Percentiles rank a stretch among this genome's conserved stretches.
phyloP scores from a whole-genome alignment of 2,329 filamentous ascomycete genomes.

The Microdochium trichocladiopsis region DNA sequence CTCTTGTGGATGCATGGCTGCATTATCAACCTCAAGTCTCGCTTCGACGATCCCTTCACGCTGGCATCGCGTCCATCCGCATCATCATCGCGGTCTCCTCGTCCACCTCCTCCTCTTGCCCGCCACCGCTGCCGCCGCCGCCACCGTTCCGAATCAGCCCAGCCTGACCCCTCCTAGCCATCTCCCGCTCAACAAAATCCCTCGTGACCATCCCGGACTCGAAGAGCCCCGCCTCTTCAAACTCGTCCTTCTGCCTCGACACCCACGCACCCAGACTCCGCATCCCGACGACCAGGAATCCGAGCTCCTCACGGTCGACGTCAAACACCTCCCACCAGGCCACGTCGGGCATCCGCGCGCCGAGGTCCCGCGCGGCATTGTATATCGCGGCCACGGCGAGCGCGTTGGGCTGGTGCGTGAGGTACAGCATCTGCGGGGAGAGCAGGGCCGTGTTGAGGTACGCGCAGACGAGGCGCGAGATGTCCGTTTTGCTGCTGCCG shows the following conservation, averaged over 20 bases:
- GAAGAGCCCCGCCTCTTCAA: slow-evolving; percentile 27
- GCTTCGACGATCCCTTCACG: no score
- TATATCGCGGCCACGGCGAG: slow-evolving; percentile 88
- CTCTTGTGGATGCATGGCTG: no score
- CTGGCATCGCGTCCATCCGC: slow-evolving; percentile 22
- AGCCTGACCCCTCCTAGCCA: slow-evolving; percentile 43
- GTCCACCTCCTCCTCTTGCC: slow-evolving; percentile 23
- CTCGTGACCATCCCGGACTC: slow-evolving; percentile 48
- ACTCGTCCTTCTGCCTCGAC: slow-evolving; percentile 47
- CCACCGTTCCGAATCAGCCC: slow-evolving; percentile 18
- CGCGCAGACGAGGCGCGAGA: slow-evolving; percentile 61
- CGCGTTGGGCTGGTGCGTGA: slow-evolving; percentile 84
- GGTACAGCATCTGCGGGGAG: slow-evolving; percentile 80
- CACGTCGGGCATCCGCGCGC: slow-evolving; percentile 70
- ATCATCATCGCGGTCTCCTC: slow-evolving; percentile 38
- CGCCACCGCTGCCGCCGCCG: slow-evolving; percentile 6
- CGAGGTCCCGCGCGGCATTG: slow-evolving; percentile 71
- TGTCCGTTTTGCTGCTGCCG: slow-evolving; percentile 27
- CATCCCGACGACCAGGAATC: slow-evolving; percentile 84
- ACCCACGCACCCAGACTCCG: slow-evolving; percentile 70
- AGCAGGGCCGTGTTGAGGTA: slow-evolving; percentile 83
- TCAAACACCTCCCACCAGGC: slow-evolving; percentile 99
- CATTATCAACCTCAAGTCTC: no score
- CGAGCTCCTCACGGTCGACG: slow-evolving; percentile 87
- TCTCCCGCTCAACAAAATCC: slow-evolving; percentile 49